Base-by-base conservation (phyloP, 768 basidiomycete genomes). In the Leccinum incarnatum region DNA sequence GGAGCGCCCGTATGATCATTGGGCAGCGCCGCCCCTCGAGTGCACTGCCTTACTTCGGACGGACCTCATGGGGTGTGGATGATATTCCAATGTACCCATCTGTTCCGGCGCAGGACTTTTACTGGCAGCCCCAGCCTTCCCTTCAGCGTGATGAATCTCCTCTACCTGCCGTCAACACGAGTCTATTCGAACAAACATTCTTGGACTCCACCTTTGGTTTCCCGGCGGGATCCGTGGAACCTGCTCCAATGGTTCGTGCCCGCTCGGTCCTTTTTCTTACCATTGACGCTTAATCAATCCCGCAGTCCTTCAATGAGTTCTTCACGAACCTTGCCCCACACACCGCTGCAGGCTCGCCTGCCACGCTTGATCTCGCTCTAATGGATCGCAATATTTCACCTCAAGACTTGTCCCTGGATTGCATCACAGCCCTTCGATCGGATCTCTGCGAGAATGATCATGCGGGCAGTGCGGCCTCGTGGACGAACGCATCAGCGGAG, bases 1-100 rank as follows among this genome's bases (percentile, higher is more conserved):
- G 77, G 2, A 74, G 68, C 5, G 75, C 75, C 19, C 75, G 81
- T 9, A 66, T 71, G 59, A 60, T 76, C 58, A 68, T 80, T 17
- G 80, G 79, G 3, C 75, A 78, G 40, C 78, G 83, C 23, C 78
- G 83, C 4, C 76, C 82, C 0, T 84, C 82, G 0, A 81, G 80
- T 53, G 80, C 77, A 2, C 72, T 75, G 48, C 81, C 81, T 5
- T 64, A 73, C 14, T 63, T 69, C 6, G 68, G 69, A 2, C 62
- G 64, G 4, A 65, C 64, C n/a, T 71, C 64, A 0, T 70, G 66
- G 66, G 68, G 73, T 6, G 69, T 65, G 2, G 54, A 63, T 12
- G 56, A 70, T n/a, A 52, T 64, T 11, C 74, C 75, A 0, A 61
- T 74, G 48, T 65, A 71, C 8, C 10, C 57, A 53, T 9, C 57